Evolutionary conservation across 805 yeast genomes (phyloP).

Genomic region (Candida endomychidarum): DNA sequence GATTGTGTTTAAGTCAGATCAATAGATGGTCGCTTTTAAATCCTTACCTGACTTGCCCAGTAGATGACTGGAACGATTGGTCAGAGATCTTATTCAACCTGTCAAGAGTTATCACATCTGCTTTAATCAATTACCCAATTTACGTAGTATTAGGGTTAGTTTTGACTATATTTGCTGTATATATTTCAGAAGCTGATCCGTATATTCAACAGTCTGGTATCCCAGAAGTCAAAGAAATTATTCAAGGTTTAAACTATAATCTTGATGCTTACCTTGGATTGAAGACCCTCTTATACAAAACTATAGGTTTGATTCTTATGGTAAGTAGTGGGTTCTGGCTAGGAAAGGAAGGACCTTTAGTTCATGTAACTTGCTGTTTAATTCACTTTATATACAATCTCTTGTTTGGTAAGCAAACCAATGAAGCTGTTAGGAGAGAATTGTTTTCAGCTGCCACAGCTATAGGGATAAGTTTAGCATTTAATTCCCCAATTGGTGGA

Average conservation of each 20-base stretch:
- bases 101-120: constrained; percentile 18
- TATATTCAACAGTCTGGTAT: constrained; percentile 57
- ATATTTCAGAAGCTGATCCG: constrained; percentile 26
- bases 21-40: constrained; percentile 41
- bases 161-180: constrained; percentile 28
- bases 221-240: constrained; percentile 66
- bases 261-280: constrained; percentile 49
- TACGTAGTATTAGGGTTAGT: constrained; percentile 29
- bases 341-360: constrained; percentile 86
- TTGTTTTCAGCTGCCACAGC: constrained; percentile 74
- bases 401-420: constrained; percentile 19
- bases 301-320: constrained; percentile 58
- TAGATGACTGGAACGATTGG: constrained; percentile 41
- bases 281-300: constrained; percentile 54
- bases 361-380: constrained; percentile 71
- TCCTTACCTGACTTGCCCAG: constrained; percentile 46
- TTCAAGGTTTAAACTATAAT: constrained; percentile 60
- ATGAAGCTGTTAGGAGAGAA: constrained; percentile 66
- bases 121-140: constrained; percentile 36
- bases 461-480: constrained; percentile 82
- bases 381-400: constrained; percentile 34
- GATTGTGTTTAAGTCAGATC: constrained; percentile 44
- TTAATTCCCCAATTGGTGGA: constrained; percentile 87
- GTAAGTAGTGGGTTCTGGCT: constrained; percentile 79
- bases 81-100: constrained; percentile 27